These are phyloP conservation scores for Russula vinacea DNA, from an alignment of 768 basidiomycete species.

Conservation along the genomic window DNA sequence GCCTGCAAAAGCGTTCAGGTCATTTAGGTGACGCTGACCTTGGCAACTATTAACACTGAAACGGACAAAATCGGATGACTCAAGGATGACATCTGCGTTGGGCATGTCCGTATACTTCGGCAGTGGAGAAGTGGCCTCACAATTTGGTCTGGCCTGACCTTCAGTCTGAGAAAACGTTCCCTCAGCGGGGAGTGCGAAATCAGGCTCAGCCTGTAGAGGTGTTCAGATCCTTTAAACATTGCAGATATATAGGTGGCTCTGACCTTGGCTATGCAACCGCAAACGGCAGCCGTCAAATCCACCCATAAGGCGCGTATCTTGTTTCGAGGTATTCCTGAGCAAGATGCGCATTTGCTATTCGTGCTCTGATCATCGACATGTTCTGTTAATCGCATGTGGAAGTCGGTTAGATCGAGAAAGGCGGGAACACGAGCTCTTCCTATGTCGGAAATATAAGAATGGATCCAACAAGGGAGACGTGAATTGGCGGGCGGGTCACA, in stretches of 20 bases:
- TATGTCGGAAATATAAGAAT: neutral
- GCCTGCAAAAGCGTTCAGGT: no score
- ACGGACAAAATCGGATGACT: neutral
- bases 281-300: neutral
- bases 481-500: neutral
- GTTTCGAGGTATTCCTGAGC: neutral
- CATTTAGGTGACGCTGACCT: no score
- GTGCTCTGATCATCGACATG: neutral
- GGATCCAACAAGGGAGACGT: neutral
- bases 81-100: neutral
- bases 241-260: neutral
- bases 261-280: neutral
- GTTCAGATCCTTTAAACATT: neutral
- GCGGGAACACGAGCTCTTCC: neutral
- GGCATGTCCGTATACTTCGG: neutral
- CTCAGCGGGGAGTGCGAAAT: neutral
- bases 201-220: neutral
- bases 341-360: neutral
- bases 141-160: neutral
- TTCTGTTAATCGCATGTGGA: neutral
- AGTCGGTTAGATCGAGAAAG: neutral
- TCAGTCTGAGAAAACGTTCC: neutral
- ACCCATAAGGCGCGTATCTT: neutral
- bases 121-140: neutral
- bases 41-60: no score